Evolutionary conservation across 2,329 filamentous ascomycete species (phyloP).

Genomic region (Daldinia sp.): DNA sequence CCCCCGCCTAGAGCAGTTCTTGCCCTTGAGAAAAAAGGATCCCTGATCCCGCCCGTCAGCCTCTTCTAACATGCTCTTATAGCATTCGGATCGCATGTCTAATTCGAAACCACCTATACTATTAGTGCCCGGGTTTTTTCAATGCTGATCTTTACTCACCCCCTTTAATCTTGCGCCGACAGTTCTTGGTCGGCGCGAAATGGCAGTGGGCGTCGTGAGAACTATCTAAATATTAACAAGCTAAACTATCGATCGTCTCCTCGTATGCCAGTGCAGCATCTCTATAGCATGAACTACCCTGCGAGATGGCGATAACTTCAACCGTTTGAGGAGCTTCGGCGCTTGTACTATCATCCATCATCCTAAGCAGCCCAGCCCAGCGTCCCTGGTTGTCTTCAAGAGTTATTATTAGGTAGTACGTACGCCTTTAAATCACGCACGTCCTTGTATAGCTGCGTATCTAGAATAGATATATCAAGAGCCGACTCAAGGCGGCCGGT

Average conservation of each 20-base stretch:
- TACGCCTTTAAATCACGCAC: not conserved
- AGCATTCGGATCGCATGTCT: not conserved
- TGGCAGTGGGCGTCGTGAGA: not conserved
- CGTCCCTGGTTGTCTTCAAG: not conserved
- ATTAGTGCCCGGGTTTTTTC: not conserved
- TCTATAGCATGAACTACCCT: not conserved
- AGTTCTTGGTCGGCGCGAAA: not conserved
- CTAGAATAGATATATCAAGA: not conserved
- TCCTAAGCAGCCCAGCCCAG: not conserved
- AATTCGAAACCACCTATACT: not conserved
- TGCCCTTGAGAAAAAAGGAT: not conserved
- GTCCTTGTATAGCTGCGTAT: not conserved
- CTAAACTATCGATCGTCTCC: not conserved
- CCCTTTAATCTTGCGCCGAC: not conserved
- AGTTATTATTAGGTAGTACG: not conserved
- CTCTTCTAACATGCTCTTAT: not conserved
- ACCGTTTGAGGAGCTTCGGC: not conserved
- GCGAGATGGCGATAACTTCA: not conserved
- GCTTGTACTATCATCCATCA: not conserved
- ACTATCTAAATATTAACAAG: not conserved
- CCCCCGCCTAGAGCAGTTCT: not conserved
- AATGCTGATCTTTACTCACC: not conserved
- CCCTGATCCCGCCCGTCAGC: not conserved
- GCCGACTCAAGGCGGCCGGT: not conserved
- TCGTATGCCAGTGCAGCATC: not conserved